Percentiles rank a stretch among this genome's conserved stretches.
Conservation (phyloP, 1,284 basidiomycete genomes). For the Erythrobasidium hasegawianum region DNA sequence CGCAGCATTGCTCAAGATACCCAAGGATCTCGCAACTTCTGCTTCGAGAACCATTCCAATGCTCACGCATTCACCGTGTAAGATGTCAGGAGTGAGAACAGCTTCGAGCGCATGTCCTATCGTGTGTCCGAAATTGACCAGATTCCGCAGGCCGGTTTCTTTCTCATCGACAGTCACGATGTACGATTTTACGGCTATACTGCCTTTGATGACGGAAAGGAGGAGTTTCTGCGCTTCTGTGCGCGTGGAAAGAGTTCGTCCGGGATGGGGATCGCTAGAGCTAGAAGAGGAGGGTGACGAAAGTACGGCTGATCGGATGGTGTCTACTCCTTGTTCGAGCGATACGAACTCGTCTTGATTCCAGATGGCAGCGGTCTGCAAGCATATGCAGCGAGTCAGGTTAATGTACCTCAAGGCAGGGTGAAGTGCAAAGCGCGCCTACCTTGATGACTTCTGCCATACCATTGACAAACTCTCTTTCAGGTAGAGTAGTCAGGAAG, state of each 20-base stretch:
- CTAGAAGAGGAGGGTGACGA: slow-evolving; percentile 57
- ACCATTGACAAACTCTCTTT: slow-evolving; percentile 92
- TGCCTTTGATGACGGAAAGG: slow-evolving; percentile 44
- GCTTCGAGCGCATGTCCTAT: slow-evolving; percentile 96
- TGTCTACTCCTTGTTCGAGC: slow-evolving; percentile 75
- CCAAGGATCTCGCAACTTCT: slow-evolving; percentile 81
- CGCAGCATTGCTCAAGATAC: slow-evolving; percentile 78
- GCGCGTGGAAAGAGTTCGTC: slow-evolving; percentile 64
- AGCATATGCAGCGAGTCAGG: not conserved
- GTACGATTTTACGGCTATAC: slow-evolving; percentile 57
- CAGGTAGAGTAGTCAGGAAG: slow-evolving; percentile 87
- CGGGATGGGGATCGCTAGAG: slow-evolving; percentile 52
- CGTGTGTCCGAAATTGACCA: slow-evolving; percentile 95
- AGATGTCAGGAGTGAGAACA: slow-evolving; percentile 78
- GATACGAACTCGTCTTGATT: slow-evolving; percentile 77
- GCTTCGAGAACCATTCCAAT: slow-evolving; percentile 93
- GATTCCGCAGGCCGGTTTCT: slow-evolving; percentile 89
- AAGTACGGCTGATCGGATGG: slow-evolving; percentile 78
- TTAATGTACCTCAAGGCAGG: not conserved
- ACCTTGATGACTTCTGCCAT: slow-evolving; percentile 99
- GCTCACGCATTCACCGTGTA: slow-evolving; percentile 89
- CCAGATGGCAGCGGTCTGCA: slow-evolving; percentile 90
- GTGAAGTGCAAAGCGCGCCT: too few relatives aligned
- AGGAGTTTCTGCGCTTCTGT: slow-evolving; percentile 58
- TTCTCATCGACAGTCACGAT: slow-evolving; percentile 93